Evolutionary conservation across 441 rosid species (phyloP), one percentile per base, ranked within the genome.

Genomic region (Adansonia gregorii): DNA sequence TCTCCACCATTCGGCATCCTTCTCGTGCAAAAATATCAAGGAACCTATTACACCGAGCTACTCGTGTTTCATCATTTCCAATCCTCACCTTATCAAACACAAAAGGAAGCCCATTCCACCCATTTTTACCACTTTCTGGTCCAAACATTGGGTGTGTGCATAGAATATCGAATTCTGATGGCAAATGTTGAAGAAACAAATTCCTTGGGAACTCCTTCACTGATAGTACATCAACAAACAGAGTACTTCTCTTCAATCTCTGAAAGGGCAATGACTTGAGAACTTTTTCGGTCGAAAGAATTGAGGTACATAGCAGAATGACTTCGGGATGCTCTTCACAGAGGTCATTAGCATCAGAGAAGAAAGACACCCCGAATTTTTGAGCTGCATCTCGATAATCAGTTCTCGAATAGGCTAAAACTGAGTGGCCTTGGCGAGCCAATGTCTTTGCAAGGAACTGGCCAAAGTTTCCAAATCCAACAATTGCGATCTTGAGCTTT

Each of bases 91-190:
- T 89, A 58, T 91, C 93, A 67, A 86, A 91, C 74, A 89, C 82
- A 75, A 91, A 88, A 48, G 93, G 65, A 49, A 91, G 95, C 72
- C 61, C 55, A 3, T 63, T 74, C 93, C 93, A 91, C 45, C 92
- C 92, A 39, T 86, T 82, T 85, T 85, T 91, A 77, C 95, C 93
- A 69, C 92, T 91, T 68, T 88, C 93, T 8, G 91, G 95, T 66
- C 93, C 93, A 85, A 91, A 91, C 95, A 91, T 89, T n/a, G 95
- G 93, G 73, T 89, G 93, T 0, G 92, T 85, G 74, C 95, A 91
- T 24, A 91, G 84, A 79, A 89, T 86, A 83, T 88, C 92, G 27
- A 89, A 89, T 52, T 85, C 85, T 10, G 79, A 78, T 41, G 92
- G 92, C 76, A 88, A 80, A 75, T 80, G 46, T 78, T 84, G 89